Base-by-base conservation (phyloP, 2,329 filamentous ascomycete species). In the Phaeosphaeria sp. region DNA sequence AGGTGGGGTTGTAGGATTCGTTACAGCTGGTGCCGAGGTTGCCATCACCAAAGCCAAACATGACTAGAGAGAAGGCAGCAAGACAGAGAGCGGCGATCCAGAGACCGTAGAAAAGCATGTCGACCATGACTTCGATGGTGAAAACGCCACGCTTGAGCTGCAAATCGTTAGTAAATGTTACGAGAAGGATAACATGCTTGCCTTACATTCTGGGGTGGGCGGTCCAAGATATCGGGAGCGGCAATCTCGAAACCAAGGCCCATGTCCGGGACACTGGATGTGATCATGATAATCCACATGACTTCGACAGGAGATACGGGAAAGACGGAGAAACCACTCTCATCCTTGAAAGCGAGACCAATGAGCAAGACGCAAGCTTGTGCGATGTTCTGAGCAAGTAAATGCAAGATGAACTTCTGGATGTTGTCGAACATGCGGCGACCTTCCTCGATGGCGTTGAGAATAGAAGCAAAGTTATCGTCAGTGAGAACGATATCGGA, bases 401-500 rank as follows among this genome's bases (percentile, higher is more conserved):
- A 56, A 54, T 76, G 73, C 4, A 75, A 62, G 22, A 77, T 73
- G 27, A 75, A 76, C 55, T 80, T 80, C 56, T 81, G 77, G 43
- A 81, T 80, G 57, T 82, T 82, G 73, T 80, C 78, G 55, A 81
- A 81, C 54, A 81, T 74, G 33, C 77, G 74, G 25, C 79, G 78
- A 7, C 79, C 79, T 63, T 81, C 78, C 59, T 79, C 76, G 52
- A 81, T 79, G 18, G 78, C 79, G 51, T 78, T 78, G 36, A 81
- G 76, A 47, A 81, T 81, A 20, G 77, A 78, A 8, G 79, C 77
- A 50, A 81, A 81, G 60, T 80, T 80, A 62, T 81, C 78, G 39
- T 80, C 79, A 1, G 78, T 79, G 27, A 81, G 65, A 36, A 81
- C 78, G 65, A 81, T 81, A 46, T 80, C 78, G 5, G 77, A 76